Evolutionary conservation across 1,139 yeast species (phyloP).

Genomic region (Entelexis sorbosivorans): DNA sequence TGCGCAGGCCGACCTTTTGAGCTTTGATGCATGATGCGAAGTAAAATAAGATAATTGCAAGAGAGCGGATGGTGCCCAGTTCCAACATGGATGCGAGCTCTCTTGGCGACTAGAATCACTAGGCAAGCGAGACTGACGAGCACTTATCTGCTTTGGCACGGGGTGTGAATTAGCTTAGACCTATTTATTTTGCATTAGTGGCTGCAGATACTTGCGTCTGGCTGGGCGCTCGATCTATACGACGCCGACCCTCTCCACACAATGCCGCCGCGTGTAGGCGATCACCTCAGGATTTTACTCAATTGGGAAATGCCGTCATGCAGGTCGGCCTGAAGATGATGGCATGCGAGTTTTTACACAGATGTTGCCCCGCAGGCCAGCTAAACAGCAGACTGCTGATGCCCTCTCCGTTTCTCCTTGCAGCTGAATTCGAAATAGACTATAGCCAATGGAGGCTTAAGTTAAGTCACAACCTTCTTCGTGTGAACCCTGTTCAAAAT

Average conservation of each 20-base stretch:
- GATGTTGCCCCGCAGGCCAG: neutral
- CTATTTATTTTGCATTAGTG: conserved; percentile 2
- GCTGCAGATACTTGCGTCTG: conserved; percentile 6
- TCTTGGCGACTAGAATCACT: neutral
- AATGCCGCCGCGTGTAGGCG: neutral
- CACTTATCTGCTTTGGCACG: neutral
- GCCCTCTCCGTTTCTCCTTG: neutral
- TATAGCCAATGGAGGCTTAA: neutral
- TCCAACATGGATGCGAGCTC: neutral
- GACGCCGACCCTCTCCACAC: neutral
- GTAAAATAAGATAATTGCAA: neutral
- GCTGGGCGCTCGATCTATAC: conserved; percentile 2
- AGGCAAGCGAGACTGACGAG: neutral
- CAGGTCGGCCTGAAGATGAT: neutral
- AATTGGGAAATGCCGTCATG: conserved; percentile 1
- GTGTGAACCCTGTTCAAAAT: neutral
- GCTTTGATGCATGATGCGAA: conserved; percentile 9
- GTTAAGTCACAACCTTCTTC: conserved; percentile 3
- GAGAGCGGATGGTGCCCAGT: neutral
- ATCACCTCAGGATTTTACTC: neutral
- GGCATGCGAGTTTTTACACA: neutral
- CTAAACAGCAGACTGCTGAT: neutral
- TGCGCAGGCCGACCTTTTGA: conserved; percentile 24
- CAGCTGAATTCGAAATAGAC: neutral
- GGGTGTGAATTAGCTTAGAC: neutral